These are phyloP conservation scores for Salvia sclarea DNA, from an alignment of 305 asterid species.

Conservation along the genomic window DNA sequence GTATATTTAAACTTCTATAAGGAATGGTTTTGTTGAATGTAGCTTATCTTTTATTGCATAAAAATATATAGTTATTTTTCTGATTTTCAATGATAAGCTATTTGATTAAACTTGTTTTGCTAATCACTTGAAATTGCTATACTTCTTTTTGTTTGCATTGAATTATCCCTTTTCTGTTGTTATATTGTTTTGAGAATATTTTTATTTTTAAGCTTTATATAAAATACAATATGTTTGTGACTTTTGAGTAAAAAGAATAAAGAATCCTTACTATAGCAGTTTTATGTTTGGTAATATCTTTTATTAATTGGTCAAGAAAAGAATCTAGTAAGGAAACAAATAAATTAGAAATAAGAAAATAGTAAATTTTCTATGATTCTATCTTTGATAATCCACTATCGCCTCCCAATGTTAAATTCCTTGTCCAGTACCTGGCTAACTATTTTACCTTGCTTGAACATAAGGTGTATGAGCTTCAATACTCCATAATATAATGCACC, in stretches of 20 bases:
- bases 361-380: neutral
- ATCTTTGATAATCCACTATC: neutral
- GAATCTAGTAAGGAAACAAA: neutral
- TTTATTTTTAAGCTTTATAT: neutral
- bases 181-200: neutral
- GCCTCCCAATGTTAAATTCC: neutral
- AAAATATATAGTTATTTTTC: neutral
- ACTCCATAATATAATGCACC: neutral
- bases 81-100: neutral
- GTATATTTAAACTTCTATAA: neutral
- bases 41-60: neutral
- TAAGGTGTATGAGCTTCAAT: constrained; percentile 9
- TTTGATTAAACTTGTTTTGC: neutral
- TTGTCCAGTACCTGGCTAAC: neutral
- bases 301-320: neutral
- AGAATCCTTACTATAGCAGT: neutral
- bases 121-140: neutral
- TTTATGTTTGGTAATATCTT: neutral
- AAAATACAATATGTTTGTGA: neutral
- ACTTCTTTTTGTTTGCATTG: neutral
- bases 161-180: neutral
- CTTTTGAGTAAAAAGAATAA: too few relatives aligned
- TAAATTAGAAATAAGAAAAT: neutral
- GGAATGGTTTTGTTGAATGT: neutral
- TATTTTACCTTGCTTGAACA: neutral